Base-by-base conservation (phyloP, 768 basidiomycete genomes). In the Serendipita vermifera region DNA sequence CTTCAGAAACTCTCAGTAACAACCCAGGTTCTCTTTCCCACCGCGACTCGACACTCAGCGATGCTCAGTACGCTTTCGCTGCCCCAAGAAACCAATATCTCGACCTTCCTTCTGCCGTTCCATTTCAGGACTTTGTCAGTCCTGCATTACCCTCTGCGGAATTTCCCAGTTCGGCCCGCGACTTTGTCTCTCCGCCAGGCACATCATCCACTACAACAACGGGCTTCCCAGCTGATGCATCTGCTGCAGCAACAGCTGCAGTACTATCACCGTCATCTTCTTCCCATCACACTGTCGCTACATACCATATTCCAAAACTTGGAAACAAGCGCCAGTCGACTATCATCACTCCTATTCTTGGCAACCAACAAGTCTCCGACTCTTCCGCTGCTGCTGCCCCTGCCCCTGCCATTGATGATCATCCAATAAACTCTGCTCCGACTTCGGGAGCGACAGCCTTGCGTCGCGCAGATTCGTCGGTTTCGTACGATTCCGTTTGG, bases 131-230 rank as follows among this genome's bases (percentile, higher is more conserved):
- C n/a, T 4, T 31, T 31, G 7, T 51, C 11, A 51, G 24, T 24
- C 46, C 46, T 31, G 46, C 46, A 26, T 51, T 51, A 51, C 46
- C 46, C n/a, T 51, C 46, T 11, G 46, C 46, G 7, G 46, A 51
- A 29, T 51, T 51, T 31, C 46, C 46, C 9, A 51, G 46, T 29
- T 51, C 46, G n/a, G 46, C 32, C 17, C 46, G 46, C n/a, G 46
- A 31, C 29, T 20, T 20, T 20, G 24, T 7, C 29, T 51, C 46
- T 7, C 46, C 46, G n/a, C 46, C 46, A 20, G 46, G 26, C 7
- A 51, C 46, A 15, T 51, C 46, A 13, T 51, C 46, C 46, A 51
- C 46, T n/a, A 29, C 27, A 15, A 51, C 26, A 15, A 27, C 32
- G 9, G 46, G 46, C 46, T 15, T n/a, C n/a, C n/a, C n/a, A n/a